Evolutionary conservation across 2,329 filamentous ascomycete species (phyloP).

Genomic region (Colletotrichum sp.): DNA sequence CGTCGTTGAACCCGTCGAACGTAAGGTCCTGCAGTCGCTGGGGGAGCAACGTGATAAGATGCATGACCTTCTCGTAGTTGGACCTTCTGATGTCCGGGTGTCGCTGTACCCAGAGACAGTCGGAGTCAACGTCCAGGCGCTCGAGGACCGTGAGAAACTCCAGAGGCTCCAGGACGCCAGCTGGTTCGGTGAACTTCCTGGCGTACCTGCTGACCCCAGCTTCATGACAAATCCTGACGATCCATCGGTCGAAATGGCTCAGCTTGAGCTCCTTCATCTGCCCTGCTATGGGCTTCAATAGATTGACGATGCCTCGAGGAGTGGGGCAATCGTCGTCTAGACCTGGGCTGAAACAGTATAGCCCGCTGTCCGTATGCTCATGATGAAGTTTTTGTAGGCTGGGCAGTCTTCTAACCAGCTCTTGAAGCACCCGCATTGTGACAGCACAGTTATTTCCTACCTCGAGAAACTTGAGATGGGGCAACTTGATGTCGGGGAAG

Average conservation of each 20-base stretch:
- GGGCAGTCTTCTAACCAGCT: not conserved
- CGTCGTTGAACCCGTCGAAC: not conserved
- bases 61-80: not conserved
- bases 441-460: accelerated
- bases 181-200: not conserved
- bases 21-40: not conserved
- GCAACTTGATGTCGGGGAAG: not conserved
- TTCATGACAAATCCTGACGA: not conserved
- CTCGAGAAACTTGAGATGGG: not conserved
- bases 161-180: not conserved
- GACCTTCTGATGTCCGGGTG: not conserved
- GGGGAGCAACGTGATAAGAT: not conserved
- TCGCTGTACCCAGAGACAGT: not conserved
- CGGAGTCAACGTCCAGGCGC: not conserved
- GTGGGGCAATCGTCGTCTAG: not conserved
- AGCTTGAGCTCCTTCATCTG: not conserved
- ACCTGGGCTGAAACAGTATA: not conserved
- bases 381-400: not conserved
- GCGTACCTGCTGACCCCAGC: not conserved
- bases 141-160: not conserved
- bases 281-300: not conserved
- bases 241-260: not conserved
- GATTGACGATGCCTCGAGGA: not conserved
- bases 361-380: not conserved
- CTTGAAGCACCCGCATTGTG: not conserved